Evolutionary conservation across 2,329 filamentous ascomycete genomes (phyloP).

Genomic region (Fusarium lyarnte): DNA sequence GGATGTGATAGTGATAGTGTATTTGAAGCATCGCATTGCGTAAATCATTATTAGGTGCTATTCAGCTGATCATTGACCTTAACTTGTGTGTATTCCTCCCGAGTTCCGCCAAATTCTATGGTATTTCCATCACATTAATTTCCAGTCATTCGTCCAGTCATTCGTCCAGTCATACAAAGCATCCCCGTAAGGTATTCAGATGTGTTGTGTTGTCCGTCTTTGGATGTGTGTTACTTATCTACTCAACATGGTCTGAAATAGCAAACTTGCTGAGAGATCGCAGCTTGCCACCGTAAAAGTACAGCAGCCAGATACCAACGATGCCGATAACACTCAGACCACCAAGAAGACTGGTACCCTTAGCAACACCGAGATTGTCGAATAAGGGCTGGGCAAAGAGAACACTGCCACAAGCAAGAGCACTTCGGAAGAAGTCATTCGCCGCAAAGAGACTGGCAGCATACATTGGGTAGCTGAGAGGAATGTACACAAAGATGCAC

Average conservation of each 20-base stretch:
- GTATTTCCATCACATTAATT: constrained; percentile 17
- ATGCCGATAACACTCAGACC: constrained; percentile 64
- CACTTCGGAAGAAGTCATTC: constrained; percentile 67
- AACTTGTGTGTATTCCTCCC: background rate
- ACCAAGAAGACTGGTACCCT: constrained; percentile 66
- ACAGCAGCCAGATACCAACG: constrained; percentile 68
- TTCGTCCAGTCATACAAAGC: background rate
- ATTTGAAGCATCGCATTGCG: background rate
- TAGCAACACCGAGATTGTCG: constrained; percentile 65
- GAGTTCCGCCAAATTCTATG: background rate
- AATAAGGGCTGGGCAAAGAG: constrained; percentile 70
- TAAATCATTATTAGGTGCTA: constrained; percentile 6
- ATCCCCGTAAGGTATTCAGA: background rate
- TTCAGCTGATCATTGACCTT: background rate
- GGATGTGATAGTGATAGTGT: background rate
- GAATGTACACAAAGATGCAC: constrained; percentile 69
- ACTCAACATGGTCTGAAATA: constrained; percentile 43
- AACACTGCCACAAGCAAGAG: constrained; percentile 68
- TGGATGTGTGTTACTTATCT: background rate
- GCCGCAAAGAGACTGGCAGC: constrained; percentile 68
- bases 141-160: background rate
- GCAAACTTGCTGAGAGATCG: constrained; percentile 68
- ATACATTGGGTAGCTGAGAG: constrained; percentile 64
- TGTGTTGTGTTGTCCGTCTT: background rate
- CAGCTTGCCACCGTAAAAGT: constrained; percentile 64